Evolutionary conservation across 257 asterid species (phyloP).

Genomic region (Handroanthus guayacan): DNA sequence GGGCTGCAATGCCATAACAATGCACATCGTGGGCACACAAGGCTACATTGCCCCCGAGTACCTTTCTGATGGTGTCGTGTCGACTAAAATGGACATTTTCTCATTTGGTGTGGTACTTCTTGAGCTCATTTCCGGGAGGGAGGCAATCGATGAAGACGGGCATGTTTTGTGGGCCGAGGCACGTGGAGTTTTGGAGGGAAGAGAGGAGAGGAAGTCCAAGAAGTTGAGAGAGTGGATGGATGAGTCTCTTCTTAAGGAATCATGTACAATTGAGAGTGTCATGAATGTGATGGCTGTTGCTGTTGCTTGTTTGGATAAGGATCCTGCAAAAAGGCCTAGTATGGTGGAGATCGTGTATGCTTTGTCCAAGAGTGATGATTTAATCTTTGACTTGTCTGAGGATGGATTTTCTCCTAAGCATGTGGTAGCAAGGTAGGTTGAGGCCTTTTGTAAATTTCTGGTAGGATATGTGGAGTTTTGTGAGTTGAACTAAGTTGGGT

Average conservation of each 20-base stretch:
- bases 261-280: constrained; percentile 63
- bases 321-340: constrained; percentile 83
- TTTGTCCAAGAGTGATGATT: constrained; percentile 81
- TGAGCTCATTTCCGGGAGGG: constrained; percentile 78
- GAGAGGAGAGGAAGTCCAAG: constrained; percentile 52
- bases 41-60: constrained; percentile 94
- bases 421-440: constrained; percentile 63
- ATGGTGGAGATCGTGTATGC: constrained; percentile 97
- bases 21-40: constrained; percentile 96
- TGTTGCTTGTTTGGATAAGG: constrained; percentile 70
- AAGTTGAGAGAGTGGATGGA: constrained; percentile 80
- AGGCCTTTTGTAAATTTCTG: too few species aligned
- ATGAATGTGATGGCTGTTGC: constrained; percentile 68
- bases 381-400: constrained; percentile 71
- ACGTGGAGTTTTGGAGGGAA: constrained; percentile 54
- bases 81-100: constrained; percentile 88
- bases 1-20: constrained; percentile 94
- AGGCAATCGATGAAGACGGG: constrained; percentile 73
- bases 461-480: too few species aligned
- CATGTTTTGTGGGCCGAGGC: constrained; percentile 62
- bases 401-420: constrained; percentile 75
- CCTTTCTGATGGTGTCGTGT: constrained; percentile 76
- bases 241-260: constrained; percentile 48
- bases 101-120: constrained; percentile 90
- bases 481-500: too few species aligned